Base-by-base conservation (phyloP, 306 rosid species). In the Begonia loranthoides region DNA sequence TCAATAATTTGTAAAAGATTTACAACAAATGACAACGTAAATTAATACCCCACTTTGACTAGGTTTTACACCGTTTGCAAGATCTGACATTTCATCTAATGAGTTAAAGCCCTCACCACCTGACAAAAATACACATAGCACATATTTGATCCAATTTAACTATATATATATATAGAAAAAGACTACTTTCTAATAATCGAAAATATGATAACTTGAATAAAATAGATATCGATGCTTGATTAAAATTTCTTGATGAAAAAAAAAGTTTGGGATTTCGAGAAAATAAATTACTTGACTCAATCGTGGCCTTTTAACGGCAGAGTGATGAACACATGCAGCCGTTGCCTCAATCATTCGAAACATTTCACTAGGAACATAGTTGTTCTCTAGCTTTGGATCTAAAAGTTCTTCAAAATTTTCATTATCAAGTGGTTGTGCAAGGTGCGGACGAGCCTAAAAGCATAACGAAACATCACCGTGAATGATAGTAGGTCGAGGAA, bases 41-140 rank as follows among this genome's bases (percentile, higher is more conserved):
- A 2, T n/a, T 43, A 74, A 78, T 16, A 70, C 70, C 56, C 82
- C 80, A 58, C 99, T 92, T 63, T 92, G 81, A 17, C 99, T 93
- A 2, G 96, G 99, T 71, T 67, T 92, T 75, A 92, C 64, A 62
- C 99, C 99, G 19, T 86, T 83, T 17, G 65, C 78, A 51, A 92
- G 92, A 71, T 92, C 96, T 0, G 79, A 22, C 57, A 64, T 8
- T 52, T 92, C 96, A 38, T 83, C 88, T 24, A 83, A 46, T 24
- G 94, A 70, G 65, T 80, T 12, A 86, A 76, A 59, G 99, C 99
- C 72, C 99, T 83, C 44, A 81, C 88, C 56, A 90, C 95, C 99
- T 90, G 68, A 56, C 38, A 51, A 3, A 2, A 7, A 49, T 15
- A 15, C 10, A 9, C 10, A n/a, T n/a, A 12, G 13, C 10, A 17